Conservation (phyloP, 2,329 filamentous ascomycete species). For the Sarocladium strictum region DNA sequence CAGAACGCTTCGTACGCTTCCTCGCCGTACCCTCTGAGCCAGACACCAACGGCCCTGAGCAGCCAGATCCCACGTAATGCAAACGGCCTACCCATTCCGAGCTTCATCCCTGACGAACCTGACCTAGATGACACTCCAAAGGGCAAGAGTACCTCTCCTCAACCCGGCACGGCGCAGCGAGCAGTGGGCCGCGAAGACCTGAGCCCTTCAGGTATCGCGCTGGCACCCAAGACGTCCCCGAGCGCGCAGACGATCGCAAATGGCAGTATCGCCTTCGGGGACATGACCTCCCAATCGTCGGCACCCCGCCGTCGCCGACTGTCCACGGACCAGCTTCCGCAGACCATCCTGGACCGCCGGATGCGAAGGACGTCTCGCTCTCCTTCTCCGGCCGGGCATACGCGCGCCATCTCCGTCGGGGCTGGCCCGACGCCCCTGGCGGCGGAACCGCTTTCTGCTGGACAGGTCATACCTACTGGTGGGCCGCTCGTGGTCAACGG, state of each 20-base stretch:
- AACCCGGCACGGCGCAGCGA: not conserved
- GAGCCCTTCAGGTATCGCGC: conserved; percentile 18
- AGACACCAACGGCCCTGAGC: conserved; percentile 28
- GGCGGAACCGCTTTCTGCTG: conserved; percentile 30
- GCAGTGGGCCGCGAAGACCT: conserved; percentile 10
- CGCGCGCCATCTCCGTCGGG: conserved; percentile 36
- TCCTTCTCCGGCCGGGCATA: conserved; percentile 49
- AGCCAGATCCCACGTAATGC: conserved; percentile 30
- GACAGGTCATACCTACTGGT: not conserved
- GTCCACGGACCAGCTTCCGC: conserved; percentile 49
- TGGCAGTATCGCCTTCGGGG: conserved; percentile 41
- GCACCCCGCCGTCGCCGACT: conserved; percentile 34
- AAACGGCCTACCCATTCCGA: conserved; percentile 48
- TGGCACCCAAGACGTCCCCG: not conserved
- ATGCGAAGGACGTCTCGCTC: conserved; percentile 50
- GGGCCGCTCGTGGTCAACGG: conserved; percentile 48
- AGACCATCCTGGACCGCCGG: conserved; percentile 46
- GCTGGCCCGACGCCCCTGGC: conserved; percentile 33
- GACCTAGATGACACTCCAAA: conserved; percentile 41
- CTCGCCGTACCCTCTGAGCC: conserved; percentile 14
- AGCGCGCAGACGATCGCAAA: conserved; percentile 14
- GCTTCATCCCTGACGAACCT: conserved; percentile 50
- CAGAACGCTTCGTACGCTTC: conserved; percentile 20
- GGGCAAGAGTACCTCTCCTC: conserved; percentile 15
- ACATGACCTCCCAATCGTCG: conserved; percentile 31